phyloP scores from a whole-genome alignment of 306 rosid species.

The Castanea sativa region DNA sequence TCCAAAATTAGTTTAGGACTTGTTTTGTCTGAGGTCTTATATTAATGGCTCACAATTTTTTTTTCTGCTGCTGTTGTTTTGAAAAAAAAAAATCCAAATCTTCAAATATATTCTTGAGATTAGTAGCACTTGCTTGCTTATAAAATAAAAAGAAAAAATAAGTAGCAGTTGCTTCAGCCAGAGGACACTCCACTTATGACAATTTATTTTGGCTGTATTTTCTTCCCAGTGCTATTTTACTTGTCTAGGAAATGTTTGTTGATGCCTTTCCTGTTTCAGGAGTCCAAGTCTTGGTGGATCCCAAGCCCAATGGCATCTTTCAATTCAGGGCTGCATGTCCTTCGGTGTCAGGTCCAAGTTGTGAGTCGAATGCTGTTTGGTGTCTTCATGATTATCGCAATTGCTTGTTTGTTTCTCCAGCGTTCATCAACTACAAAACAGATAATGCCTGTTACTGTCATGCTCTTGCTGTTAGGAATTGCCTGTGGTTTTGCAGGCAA shows the following conservation, averaged over 20 bases:
- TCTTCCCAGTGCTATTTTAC: constrained; percentile 6
- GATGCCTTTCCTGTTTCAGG: constrained; percentile 39
- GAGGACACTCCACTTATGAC: neutral
- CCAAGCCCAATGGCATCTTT: constrained; percentile 49
- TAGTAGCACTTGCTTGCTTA: neutral
- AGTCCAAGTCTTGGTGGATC: constrained; percentile 64
- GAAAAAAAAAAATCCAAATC: neutral
- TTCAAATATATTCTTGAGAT: neutral
- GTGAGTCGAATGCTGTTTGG: constrained; percentile 63
- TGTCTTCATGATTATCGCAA: constrained; percentile 47
- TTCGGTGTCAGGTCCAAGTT: constrained; percentile 67
- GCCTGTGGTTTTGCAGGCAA: constrained; percentile 76
- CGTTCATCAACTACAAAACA: constrained; percentile 55
- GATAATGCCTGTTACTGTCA: constrained; percentile 73
- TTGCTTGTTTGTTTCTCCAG: constrained; percentile 56
- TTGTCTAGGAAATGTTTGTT: neutral
- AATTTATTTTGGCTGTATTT: neutral
- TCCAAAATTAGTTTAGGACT: neutral
- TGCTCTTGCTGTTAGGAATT: constrained; percentile 63
- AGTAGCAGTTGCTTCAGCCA: neutral
- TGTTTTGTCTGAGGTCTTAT: neutral
- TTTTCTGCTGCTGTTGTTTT: neutral
- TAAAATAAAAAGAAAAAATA: no score
- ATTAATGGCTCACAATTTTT: neutral
- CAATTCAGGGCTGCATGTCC: constrained; percentile 37